Evolutionary conservation across 306 rosid species (phyloP).

Genomic region (Quercus ilex): DNA sequence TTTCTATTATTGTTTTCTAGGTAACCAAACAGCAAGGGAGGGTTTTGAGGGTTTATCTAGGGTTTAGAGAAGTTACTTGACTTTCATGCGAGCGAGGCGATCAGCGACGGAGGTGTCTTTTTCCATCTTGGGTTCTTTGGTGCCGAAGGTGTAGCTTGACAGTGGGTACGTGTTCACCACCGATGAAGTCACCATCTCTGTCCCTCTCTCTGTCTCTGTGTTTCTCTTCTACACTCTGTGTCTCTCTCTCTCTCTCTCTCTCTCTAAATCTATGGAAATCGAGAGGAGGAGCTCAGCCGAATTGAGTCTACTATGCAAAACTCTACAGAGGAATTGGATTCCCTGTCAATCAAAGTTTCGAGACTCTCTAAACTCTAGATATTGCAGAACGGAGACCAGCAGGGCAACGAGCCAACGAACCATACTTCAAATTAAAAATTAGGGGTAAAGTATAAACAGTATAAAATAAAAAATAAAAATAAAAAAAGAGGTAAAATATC

Average conservation of each 20-base stretch:
- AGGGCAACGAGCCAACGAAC: too few species aligned
- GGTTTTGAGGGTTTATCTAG: conserved; percentile 24
- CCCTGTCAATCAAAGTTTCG: too few species aligned
- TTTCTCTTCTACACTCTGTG: background rate
- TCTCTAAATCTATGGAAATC: background rate
- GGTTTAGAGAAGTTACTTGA: conserved; percentile 64
- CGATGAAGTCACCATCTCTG: conserved; percentile 64
- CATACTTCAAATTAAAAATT: too few species aligned
- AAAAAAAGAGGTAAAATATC: too few species aligned
- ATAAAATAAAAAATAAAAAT: too few species aligned
- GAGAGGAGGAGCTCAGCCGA: background rate
- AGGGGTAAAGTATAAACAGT: too few species aligned
- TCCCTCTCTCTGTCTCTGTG: conserved; percentile 18
- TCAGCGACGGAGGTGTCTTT: conserved; percentile 99
- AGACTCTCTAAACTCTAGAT: too few species aligned
- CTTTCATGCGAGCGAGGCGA: conserved; percentile 99
- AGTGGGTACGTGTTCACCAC: conserved; percentile 94
- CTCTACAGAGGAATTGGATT: too few species aligned
- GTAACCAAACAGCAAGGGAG: background rate
- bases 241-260: background rate
- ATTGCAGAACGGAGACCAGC: too few species aligned
- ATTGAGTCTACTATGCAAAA: too few species aligned
- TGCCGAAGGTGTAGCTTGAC: conserved; percentile 97
- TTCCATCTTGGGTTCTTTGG: conserved; percentile 99
- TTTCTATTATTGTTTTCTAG: background rate